A percentile compares a stretch with the other conserved stretches of the same genome.
These are phyloP conservation scores for Triticum urartu DNA, from an alignment of 176 grass and related monocot genomes.

Conservation along the genomic window DNA sequence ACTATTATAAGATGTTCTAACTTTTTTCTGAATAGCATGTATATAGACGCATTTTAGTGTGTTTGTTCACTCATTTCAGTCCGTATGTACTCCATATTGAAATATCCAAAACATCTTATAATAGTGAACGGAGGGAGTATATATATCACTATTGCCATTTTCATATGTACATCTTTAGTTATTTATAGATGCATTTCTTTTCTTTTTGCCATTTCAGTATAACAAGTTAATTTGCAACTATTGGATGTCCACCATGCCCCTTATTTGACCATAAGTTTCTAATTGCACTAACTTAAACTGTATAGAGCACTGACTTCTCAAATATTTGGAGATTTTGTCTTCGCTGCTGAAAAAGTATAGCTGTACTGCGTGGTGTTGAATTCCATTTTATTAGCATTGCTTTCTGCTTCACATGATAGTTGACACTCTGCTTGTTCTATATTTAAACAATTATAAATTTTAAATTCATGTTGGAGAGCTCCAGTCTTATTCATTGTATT, in stretches of 20 bases:
- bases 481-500: neutral
- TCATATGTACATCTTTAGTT: neutral
- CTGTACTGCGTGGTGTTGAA: conserved; percentile 1
- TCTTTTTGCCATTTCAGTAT: conserved; percentile 11
- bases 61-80: too few relatives aligned
- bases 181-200: neutral
- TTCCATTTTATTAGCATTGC: neutral
- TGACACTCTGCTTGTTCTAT: neutral
- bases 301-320: neutral
- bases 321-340: conserved; percentile 3
- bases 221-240: neutral
- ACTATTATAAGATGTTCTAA: too few relatives aligned
- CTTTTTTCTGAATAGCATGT: too few relatives aligned
- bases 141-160: neutral
- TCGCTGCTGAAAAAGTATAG: conserved; percentile 7
- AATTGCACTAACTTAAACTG: neutral
- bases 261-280: neutral
- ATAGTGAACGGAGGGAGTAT: neutral
- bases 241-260: neutral
- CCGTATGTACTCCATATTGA: too few relatives aligned
- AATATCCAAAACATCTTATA: too few relatives aligned
- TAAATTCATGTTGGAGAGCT: neutral
- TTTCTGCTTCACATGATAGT: conserved; percentile 7
- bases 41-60: too few relatives aligned
- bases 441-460: conserved; percentile 7